These are phyloP conservation scores for Heracleum sosnowskyi DNA, from an alignment of 129 eudicot species.

Conservation along the genomic window DNA sequence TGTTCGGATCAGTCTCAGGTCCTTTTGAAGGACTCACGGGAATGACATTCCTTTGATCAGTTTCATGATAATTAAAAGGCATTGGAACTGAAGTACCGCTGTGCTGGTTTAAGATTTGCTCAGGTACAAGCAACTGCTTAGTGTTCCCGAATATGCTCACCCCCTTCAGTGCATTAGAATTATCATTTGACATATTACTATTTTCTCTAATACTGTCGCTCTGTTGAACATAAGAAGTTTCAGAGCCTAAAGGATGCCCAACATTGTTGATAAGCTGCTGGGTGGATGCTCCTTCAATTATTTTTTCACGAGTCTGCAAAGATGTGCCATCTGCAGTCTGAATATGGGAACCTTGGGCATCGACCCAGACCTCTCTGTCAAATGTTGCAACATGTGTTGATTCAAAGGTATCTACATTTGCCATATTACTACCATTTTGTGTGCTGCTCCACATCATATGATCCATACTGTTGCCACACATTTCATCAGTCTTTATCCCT, in stretches of 20 bases:
- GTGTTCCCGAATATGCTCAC: background rate
- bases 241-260: background rate
- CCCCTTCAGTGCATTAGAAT: background rate
- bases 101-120: background rate
- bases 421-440: background rate
- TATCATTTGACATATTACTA: background rate
- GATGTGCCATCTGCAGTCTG: background rate
- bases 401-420: background rate
- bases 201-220: background rate
- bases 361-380: background rate
- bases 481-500: background rate
- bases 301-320: constrained; percentile 8
- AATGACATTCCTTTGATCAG: constrained; percentile 8
- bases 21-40: constrained; percentile 16
- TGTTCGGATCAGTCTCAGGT: constrained; percentile 26
- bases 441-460: constrained; percentile 4
- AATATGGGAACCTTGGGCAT: background rate
- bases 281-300: constrained; percentile 15
- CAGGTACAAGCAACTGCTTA: background rate
- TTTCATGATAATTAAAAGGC: constrained; percentile 12
- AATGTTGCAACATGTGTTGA: background rate
- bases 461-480: background rate
- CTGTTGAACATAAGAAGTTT: constrained; percentile 1
- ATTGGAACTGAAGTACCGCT: background rate
- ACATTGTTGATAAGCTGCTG: constrained; percentile 6